Base-by-base conservation (phyloP, 768 basidiomycete species). In the Termitomyces sp. region DNA sequence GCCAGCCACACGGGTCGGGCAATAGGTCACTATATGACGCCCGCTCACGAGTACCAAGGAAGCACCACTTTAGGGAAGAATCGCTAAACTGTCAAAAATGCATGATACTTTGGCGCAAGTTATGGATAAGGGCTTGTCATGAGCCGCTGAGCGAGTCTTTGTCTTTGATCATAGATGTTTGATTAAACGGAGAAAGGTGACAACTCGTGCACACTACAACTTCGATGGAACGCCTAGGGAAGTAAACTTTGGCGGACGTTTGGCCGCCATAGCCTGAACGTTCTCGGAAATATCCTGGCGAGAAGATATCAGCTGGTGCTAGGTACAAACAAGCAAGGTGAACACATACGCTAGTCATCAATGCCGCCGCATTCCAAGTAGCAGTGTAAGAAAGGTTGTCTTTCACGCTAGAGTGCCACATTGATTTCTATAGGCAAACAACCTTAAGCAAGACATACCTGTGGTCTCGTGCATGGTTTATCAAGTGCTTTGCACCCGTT, bases 381-480 rank as follows among this genome's bases (percentile, higher is more conserved):
- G 74, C 75, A 1, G 79, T 80, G 56, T 81, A 81, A 5, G 72
- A 73, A 57, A 81, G 69, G 51, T 78, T 81, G 51, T 81, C 77
- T 0, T 71, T 50, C 10, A 80, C 77, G 43, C 77, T 81, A 53
- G 1, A 40, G 17, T 10, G 37, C 3, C 1, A 51, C 43, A 45
- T 52, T n/a, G 31, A 40, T 56, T 52, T 12, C 5, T 12, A 25
- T 5, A 50, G 12, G 15, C 10, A 7, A 38, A 29, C 11, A 37
- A 54, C 8, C 57, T 4, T 14, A 8, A 10, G 32, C 20, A 15
- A 56, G 31, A 72, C 84, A 56, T 54, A 91, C 91, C 81, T 82
- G 68, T 96, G 88, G 70, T 96, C 93, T 60, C 90, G 72, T 5
- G 92, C 80, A 73, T 96, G 92, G 14, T 83, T 77, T 53, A 96